Base-by-base conservation (phyloP, 345 rosid species). In the Mallotus nudiflorus region DNA sequence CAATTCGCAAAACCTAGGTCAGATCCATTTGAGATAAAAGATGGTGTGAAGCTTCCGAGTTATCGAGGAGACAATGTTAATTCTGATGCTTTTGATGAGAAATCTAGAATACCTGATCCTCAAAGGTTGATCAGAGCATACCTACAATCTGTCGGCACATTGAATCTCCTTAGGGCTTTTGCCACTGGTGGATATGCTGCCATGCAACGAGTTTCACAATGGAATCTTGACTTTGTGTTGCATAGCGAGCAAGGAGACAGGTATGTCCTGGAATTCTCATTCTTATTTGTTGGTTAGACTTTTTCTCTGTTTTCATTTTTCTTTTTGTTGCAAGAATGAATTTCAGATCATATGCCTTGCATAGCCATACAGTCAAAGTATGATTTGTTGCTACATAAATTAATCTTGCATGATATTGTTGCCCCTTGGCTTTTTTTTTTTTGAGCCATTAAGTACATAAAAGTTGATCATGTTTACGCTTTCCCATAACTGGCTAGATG, bases 121-220 rank as follows among this genome's bases (percentile, higher is more conserved):
- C 84, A 87, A 67, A 65, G 91, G 76, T 70, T 87, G 80, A 74
- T 83, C 58, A 83, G 89, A 77, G 89, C 91, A 2, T 87, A 87
- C 69, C 78, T 83, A 28, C 91, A 87, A 45, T 83, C 87, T 71
- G 89, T 83, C 18, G 83, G 83, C 22, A 85, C 91, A 19, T 77
- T 87, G 81, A 87, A 87, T 80, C 87, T 85, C 46, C 73, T 87
- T 66, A 77, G 91, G 76, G 89, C 89, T 49, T 87, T 87, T 70
- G 89, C 89, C 5, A 85, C 89, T 44, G 91, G 89, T 62, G 91
- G 91, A 25, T 87, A 83, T 75, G 89, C 91, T n/a, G 91, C 91
- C 16, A 87, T 85, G 87, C 86, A 87, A 62, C 83, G 91, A 70
- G 91, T 85, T 46, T 78, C 87, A 28, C 79, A 82, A 31, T 85